A percentile compares a stretch with the other conserved stretches of the same genome.
phyloP scores from a whole-genome alignment of 805 yeast genomes.

The Candida saitoana region DNA sequence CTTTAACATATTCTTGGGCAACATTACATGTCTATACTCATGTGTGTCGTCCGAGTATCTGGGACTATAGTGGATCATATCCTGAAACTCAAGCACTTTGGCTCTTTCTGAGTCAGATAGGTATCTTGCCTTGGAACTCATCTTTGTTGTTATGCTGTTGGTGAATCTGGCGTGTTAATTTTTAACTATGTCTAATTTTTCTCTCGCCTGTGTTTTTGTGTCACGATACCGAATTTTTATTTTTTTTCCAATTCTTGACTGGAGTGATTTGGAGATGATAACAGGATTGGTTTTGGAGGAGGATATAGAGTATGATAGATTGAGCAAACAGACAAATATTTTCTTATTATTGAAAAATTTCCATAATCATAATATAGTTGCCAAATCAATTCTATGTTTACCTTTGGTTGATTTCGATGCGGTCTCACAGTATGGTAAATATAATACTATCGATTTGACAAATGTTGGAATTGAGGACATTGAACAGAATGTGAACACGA shows the following conservation, averaged over 20 bases:
- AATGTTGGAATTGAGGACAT: neutral
- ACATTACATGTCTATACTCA: constrained; percentile 95
- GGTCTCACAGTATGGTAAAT: neutral
- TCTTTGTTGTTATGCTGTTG: neutral
- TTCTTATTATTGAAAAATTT: neutral
- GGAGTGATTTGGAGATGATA: no score
- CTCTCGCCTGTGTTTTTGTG: neutral
- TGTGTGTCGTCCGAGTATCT: constrained; percentile 86
- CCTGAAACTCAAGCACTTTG: constrained; percentile 85
- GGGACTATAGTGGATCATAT: constrained; percentile 90
- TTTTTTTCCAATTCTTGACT: neutral
- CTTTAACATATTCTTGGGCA: constrained; percentile 93
- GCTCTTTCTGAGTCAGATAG: constrained; percentile 81
- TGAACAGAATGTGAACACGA: neutral
- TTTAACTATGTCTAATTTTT: no score
- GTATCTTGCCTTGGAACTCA: constrained; percentile 56
- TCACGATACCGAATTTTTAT: neutral
- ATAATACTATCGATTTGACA: constrained; percentile 3
- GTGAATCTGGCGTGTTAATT: no score
- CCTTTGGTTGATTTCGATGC: neutral
- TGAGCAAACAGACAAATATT: neutral
- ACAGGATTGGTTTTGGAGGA: neutral
- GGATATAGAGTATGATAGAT: neutral
- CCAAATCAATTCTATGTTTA: constrained; percentile 1
- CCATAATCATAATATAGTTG: neutral